A percentile compares a stretch with the other conserved stretches of the same genome.
These are phyloP conservation scores for Alternaria sp. DNA, from an alignment of 2,329 filamentous ascomycete genomes.

Conservation along the genomic window DNA sequence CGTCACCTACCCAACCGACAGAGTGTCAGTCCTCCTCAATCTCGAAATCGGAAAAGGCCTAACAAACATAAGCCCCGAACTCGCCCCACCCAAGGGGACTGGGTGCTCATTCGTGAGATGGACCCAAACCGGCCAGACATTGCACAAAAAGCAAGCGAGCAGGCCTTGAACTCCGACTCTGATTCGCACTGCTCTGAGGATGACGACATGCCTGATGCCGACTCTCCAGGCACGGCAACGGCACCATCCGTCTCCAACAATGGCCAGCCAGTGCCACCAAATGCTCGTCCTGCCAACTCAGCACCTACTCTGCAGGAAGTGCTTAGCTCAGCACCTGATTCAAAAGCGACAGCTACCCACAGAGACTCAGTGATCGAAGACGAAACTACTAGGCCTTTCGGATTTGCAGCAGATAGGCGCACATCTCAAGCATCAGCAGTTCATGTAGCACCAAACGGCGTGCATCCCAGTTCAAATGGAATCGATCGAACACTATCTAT, in stretches of 20 bases:
- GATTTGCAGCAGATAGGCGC: slow-evolving; percentile 16
- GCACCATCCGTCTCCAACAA: slow-evolving; percentile 3
- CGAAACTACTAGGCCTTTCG: slow-evolving; percentile 10
- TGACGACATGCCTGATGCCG: slow-evolving; percentile 35
- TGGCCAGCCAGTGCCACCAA: slow-evolving; percentile 8
- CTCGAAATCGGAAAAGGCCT: slow-evolving; percentile 55
- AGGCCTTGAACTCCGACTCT: slow-evolving; percentile 56
- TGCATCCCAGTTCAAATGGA: slow-evolving; percentile 8
- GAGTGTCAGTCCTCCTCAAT: slow-evolving; percentile 52
- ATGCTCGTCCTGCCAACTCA: slow-evolving; percentile 14
- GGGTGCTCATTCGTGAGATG: slow-evolving; percentile 70
- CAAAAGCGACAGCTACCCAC: slow-evolving; percentile 18
- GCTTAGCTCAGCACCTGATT: slow-evolving; percentile 12
- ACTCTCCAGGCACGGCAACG: slow-evolving; percentile 17
- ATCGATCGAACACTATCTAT: slow-evolving; percentile 4
- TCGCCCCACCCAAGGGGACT: slow-evolving; percentile 65
- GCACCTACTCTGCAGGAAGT: slow-evolving; percentile 27
- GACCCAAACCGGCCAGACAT: slow-evolving; percentile 70
- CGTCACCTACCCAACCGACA: slow-evolving; percentile 20
- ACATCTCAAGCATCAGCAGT: slow-evolving; percentile 15
- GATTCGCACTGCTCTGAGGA: slow-evolving; percentile 56
- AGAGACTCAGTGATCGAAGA: slow-evolving; percentile 26
- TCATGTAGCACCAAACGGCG: slow-evolving; percentile 7
- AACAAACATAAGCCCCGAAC: slow-evolving; percentile 59
- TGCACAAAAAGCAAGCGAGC: slow-evolving; percentile 61